Percentiles rank a stretch among this genome's conserved stretches.
Conservation (phyloP, 164 flowering plant genomes). For the Dillenia suffruticosa region DNA sequence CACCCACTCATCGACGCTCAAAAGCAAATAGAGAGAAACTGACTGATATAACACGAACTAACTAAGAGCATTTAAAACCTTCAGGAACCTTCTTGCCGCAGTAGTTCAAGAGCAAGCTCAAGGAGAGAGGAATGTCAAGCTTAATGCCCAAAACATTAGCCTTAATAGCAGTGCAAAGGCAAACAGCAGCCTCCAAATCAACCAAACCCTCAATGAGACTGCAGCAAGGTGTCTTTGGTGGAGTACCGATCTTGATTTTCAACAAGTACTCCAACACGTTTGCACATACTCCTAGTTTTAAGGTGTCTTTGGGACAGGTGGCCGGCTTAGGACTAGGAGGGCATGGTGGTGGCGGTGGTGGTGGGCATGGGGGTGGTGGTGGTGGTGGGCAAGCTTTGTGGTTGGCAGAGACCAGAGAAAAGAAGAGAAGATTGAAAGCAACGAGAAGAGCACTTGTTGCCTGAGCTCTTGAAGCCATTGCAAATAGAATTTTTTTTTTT, state of each 20-base stretch:
- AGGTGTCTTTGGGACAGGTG: conserved; percentile 10
- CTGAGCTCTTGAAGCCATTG: too few relatives aligned
- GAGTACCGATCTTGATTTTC: background rate
- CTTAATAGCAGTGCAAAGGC: conserved; percentile 13
- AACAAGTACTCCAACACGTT: conserved; percentile 6
- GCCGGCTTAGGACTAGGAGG: too few relatives aligned
- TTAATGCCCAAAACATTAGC: conserved; percentile 8
- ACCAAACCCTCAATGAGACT: conserved; percentile 9
- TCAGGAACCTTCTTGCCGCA: conserved; percentile 7
- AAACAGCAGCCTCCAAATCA: conserved; percentile 6
- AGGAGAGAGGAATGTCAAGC: conserved; percentile 4
- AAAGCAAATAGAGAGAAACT: too few relatives aligned
- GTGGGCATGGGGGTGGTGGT: too few relatives aligned
- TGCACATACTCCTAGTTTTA: conserved; percentile 16
- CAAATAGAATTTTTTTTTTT: too few relatives aligned
- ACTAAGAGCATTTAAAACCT: conserved; percentile 3
- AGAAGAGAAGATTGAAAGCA: too few relatives aligned
- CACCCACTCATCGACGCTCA: too few relatives aligned
- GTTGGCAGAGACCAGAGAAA: too few relatives aligned
- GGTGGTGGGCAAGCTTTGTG: too few relatives aligned
- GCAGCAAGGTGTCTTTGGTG: conserved; percentile 10
- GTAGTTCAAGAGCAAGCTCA: conserved; percentile 3
- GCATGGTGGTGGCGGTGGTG: too few relatives aligned
- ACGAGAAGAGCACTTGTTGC: too few relatives aligned
- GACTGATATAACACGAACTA: too few relatives aligned